Evolutionary conservation across 2,329 filamentous ascomycete species (phyloP), one percentile per base, ranked within the genome.

Genomic region (Harringtonia aguacate): DNA sequence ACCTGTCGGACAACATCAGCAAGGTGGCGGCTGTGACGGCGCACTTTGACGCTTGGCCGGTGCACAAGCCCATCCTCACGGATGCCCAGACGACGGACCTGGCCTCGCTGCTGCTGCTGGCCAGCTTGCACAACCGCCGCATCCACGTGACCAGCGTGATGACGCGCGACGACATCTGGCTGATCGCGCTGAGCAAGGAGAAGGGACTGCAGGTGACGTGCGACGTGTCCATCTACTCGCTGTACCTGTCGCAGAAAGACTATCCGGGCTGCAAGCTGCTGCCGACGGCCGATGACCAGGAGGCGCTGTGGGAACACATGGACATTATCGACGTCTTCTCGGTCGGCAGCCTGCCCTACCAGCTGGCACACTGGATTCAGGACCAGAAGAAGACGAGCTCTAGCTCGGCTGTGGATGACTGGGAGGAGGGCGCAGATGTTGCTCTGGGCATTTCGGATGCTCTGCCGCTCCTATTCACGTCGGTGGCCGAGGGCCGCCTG

Each of bases 121-220:
- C 84, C 30, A 87, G 82, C 57, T 75, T 89, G 34, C 84, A 89
- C 64, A 84, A 69, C 64, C 74, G 84, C 51, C 84, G 83, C 56
- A 80, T 89, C 49, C 84, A 89, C 57, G 82, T 89, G 52, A 86
- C 83, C 42, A 86, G 81, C 41, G 81, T 89, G 31, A 86, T 81
- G n/a, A 83, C 79, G 49, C 85, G 81, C 66, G 84, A 88, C 50
- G 84, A 89, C 53, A 87, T 89, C 55, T 75, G 70, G 49, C 67
- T 89, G 41, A 86, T 89, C 55, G 77, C 83, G 8, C 72, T 89
- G 27, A 81, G 81, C 66, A 89, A 89, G 65, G 72, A 79, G 56
- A 89, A 88, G 68, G 84, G 84, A n/a, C 68, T 89, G 46, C 81
- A 81, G 60, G 83, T 89, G 36, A 88, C 84, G 20, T 89, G 84